Evolutionary conservation across 2,329 filamentous ascomycete species (phyloP), one percentile per base, ranked within the genome.

Genomic region (Apiospora aurea): DNA sequence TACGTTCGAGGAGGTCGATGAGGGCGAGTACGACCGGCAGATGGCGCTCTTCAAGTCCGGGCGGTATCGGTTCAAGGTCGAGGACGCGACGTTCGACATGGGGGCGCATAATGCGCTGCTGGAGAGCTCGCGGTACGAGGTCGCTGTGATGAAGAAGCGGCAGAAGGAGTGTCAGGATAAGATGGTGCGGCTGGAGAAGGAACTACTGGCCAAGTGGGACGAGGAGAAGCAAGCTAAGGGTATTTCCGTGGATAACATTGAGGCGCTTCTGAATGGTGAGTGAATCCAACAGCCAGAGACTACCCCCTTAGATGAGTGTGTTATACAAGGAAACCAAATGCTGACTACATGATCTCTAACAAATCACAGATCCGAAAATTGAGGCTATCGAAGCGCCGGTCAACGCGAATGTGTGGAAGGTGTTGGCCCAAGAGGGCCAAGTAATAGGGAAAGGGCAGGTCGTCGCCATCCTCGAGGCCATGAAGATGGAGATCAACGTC

Each of bases 401-500:
- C 49, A 83, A 85, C 47, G 87, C 87, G 8, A 89, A 87, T 71
- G 83, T 89, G 0, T 89, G 87, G 87, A 89, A 89, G 73, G 79
- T 89, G 1, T 76, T 83, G 8, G 81, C 85, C 4, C 75, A 82
- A 18, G 80, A 82, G 41, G 85, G 85, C 0, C 81, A 87, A 16
- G 70, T 75, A 1, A 61, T 89, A 3, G 79, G 82, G 16, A 79
- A 82, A 14, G 83, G 83, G 10, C 82, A 87, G 34, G 76, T 83
- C 0, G 81, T 86, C 0, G 79, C 82, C 1, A 84, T 89, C 2
- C 79, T 89, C 3, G 87, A 89, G 71, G 87, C 87, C 0, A 89
- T 89, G 87, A 89, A 89, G 77, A 84, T 89, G 81, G 88, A 89
- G 74, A 87, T 89, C 72, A 81, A 82, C 18, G 82, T 87, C 1